phyloP scores from a whole-genome alignment of 176 grass and related monocot genomes.

The Otatea glauca region DNA sequence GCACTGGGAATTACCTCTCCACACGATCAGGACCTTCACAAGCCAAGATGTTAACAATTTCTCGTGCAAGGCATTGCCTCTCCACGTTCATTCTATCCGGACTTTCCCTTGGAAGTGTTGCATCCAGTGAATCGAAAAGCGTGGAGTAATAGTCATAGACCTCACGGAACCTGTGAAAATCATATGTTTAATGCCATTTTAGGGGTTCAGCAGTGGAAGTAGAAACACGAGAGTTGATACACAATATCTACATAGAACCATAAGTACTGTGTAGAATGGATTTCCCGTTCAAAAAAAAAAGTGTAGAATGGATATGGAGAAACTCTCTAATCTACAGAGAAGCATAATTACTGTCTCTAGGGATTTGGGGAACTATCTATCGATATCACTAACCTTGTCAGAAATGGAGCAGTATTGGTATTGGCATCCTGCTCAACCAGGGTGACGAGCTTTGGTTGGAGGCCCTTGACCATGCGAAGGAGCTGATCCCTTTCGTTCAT shows the following conservation, averaged over 20 bases:
- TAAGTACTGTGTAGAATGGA: background rate
- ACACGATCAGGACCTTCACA: constrained; percentile 98
- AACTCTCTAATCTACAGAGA: no score
- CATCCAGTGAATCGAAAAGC: constrained; percentile 95
- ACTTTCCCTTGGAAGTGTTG: constrained; percentile 88
- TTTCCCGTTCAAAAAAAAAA: background rate
- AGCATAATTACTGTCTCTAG: no score
- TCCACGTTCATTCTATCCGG: constrained; percentile 95
- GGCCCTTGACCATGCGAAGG: constrained; percentile 92
- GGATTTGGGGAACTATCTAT: background rate
- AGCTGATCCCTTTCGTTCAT: constrained; percentile 89
- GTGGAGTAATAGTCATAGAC: constrained; percentile 91
- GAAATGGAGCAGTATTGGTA: constrained; percentile 95
- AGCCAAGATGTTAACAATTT: constrained; percentile 95
- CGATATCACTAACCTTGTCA: constrained; percentile 64
- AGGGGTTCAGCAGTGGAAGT: background rate
- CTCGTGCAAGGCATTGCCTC: constrained; percentile 88
- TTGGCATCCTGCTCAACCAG: constrained; percentile 96
- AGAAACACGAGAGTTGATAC: background rate
- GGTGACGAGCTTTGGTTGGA: constrained; percentile 86
- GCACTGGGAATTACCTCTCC: constrained; percentile 70
- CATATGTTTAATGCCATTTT: constrained; percentile 29
- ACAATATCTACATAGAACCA: constrained; percentile 10
- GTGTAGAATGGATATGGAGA: no score
- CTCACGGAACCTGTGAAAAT: constrained; percentile 74